A percentile compares a stretch with the other conserved stretches of the same genome.
Evolutionary conservation across 371 early-diverging fungal genomes (phyloP).

Genomic region (Haplosporangium sp.): DNA sequence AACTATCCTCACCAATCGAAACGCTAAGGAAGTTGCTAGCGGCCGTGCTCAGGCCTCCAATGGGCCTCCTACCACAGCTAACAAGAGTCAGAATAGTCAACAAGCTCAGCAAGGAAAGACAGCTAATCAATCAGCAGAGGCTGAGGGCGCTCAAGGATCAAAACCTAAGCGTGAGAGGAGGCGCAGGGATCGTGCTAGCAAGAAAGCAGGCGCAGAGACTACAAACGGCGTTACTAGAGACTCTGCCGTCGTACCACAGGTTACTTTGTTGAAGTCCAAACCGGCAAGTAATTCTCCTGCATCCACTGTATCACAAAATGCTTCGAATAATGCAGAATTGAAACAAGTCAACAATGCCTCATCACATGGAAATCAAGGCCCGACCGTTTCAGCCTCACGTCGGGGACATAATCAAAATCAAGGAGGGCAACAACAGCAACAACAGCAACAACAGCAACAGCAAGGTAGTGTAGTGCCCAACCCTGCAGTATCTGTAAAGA

Average conservation of each 20-base stretch:
- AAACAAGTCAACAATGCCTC: not conserved
- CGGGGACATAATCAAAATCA: constrained; percentile 38
- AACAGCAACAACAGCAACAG: constrained; percentile 24
- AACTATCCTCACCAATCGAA: constrained; percentile 45
- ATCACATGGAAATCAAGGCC: constrained; percentile 15
- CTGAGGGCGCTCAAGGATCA: constrained; percentile 10
- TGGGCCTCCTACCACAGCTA: constrained; percentile 6
- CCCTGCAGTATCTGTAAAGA: constrained; percentile 2
- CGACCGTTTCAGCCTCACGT: constrained; percentile 10
- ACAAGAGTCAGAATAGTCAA: constrained; percentile 11
- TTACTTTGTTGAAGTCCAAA: constrained; percentile 38
- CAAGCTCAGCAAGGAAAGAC: constrained; percentile 16
- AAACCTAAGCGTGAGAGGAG: constrained; percentile 41
- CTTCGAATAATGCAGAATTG: not conserved
- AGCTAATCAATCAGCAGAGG: constrained; percentile 7
- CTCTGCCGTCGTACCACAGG: constrained; percentile 14
- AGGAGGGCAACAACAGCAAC: constrained; percentile 18
- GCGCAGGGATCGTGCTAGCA: constrained; percentile 34
- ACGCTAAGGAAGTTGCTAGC: constrained; percentile 33
- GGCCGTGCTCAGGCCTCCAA: constrained; percentile 10
- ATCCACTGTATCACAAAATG: constrained; percentile 4
- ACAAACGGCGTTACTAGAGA: constrained; percentile 19
- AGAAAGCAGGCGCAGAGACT: constrained; percentile 15
- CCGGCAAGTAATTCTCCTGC: constrained; percentile 3
- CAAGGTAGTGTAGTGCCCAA: not conserved